phyloP scores from a whole-genome alignment of 2,329 filamentous ascomycete species.

The Colletotrichum ledebouriae region DNA sequence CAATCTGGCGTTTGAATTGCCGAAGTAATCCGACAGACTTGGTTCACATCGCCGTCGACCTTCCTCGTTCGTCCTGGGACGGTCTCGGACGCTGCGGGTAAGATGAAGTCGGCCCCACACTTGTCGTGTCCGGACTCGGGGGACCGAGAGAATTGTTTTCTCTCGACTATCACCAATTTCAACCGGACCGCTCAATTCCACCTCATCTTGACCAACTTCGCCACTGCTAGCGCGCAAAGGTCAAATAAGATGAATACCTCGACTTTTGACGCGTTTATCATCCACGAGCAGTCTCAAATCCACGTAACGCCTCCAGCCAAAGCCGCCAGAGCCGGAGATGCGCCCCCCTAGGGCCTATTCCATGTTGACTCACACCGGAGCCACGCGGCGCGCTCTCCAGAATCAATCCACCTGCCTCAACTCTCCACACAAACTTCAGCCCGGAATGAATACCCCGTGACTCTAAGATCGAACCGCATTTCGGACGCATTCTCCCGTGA shows the following conservation, averaged over 20 bases:
- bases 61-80: background rate
- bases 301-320: slow-evolving; percentile 13
- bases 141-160: background rate
- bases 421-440: background rate
- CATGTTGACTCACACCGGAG: slow-evolving; percentile 5
- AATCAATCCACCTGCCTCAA: slow-evolving; percentile 4
- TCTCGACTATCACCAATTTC: background rate
- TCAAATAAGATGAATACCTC: background rate
- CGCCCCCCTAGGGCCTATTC: background rate
- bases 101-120: slow-evolving; percentile 1
- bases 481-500: background rate
- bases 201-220: background rate
- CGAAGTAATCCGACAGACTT: no score
- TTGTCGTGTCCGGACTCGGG: slow-evolving; percentile 6
- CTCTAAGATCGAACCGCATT: background rate
- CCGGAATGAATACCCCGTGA: background rate
- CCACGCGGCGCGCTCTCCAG: background rate
- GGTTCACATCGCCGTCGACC: background rate
- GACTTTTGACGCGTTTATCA: slow-evolving; percentile 19
- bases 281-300: slow-evolving; percentile 10
- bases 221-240: fast-evolving
- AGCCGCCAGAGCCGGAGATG: background rate
- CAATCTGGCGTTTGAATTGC: no score
- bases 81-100: background rate
- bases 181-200: background rate